Conservation (phyloP, 2,329 filamentous ascomycete genomes). For the Podosphaera xanthii region DNA sequence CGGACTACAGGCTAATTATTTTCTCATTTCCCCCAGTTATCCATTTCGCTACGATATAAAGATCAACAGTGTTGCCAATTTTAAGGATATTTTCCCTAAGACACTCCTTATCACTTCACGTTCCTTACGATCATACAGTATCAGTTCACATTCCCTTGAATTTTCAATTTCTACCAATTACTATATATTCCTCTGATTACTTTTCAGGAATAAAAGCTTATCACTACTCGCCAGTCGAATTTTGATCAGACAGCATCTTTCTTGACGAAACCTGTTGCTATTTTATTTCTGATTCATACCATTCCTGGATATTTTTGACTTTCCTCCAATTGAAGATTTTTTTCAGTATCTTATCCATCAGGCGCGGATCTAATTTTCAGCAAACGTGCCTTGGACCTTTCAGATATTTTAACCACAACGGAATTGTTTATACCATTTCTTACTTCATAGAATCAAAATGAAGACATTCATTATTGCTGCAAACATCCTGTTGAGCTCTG, state of each 20-base stretch:
- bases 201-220: not conserved
- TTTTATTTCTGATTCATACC: not conserved
- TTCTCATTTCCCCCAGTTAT: not conserved
- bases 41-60: not conserved
- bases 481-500: conserved; percentile 12
- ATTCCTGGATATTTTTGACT: not conserved
- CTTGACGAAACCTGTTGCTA: not conserved
- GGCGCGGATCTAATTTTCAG: not conserved
- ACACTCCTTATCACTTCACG: not conserved
- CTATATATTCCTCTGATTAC: not conserved
- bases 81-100: not conserved
- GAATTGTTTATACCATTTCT: not conserved
- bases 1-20: not conserved
- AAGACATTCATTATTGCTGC: conserved; percentile 16
- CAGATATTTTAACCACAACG: not conserved
- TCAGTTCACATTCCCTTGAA: not conserved
- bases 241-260: not conserved
- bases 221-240: not conserved
- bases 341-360: not conserved
- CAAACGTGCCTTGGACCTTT: not conserved
- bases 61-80: not conserved
- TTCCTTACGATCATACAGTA: not conserved
- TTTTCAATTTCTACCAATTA: not conserved
- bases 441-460: not conserved
- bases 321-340: not conserved